Conservation (phyloP, 305 asterid genomes). For the Striga hermonthica region DNA sequence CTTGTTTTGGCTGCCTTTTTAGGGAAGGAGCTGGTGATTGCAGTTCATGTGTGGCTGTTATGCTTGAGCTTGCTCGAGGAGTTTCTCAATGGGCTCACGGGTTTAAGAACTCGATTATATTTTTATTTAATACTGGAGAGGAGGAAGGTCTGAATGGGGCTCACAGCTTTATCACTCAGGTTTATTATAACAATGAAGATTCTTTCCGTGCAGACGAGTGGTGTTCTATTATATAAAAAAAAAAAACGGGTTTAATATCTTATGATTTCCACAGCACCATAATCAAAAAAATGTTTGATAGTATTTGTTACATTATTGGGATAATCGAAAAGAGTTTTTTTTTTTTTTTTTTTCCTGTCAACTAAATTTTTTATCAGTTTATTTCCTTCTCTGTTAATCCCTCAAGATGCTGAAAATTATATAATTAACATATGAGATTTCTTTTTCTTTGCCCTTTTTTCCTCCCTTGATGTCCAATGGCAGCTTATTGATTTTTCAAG, state of each 20-base stretch:
- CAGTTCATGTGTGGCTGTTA: slow-evolving; percentile 94
- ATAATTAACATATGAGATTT: too few relatives aligned
- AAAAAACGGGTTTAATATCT: neutral
- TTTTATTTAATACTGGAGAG: slow-evolving; percentile 94
- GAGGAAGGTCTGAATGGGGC: slow-evolving; percentile 99
- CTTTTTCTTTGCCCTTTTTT: too few relatives aligned
- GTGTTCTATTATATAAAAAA: slow-evolving; percentile 3
- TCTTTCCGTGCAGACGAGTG: slow-evolving; percentile 20
- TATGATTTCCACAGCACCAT: too few relatives aligned
- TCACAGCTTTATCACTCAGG: slow-evolving; percentile 98
- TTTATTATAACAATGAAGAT: slow-evolving; percentile 31
- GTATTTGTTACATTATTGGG: too few relatives aligned
- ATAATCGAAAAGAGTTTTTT: too few relatives aligned
- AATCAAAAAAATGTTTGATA: too few relatives aligned
- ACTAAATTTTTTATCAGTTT: too few relatives aligned
- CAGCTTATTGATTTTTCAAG: too few relatives aligned
- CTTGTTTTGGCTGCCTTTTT: slow-evolving; percentile 29
- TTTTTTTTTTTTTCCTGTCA: too few relatives aligned
- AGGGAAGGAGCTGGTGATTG: slow-evolving; percentile 99
- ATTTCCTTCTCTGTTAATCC: too few relatives aligned
- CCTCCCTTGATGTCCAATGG: too few relatives aligned
- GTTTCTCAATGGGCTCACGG: slow-evolving; percentile 98
- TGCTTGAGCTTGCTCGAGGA: slow-evolving; percentile 99
- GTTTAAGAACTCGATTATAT: slow-evolving; percentile 77
- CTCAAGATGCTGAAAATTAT: too few relatives aligned